phyloP scores from a whole-genome alignment of 164 flowering plant genomes.

The Warburgia ugandensis region DNA sequence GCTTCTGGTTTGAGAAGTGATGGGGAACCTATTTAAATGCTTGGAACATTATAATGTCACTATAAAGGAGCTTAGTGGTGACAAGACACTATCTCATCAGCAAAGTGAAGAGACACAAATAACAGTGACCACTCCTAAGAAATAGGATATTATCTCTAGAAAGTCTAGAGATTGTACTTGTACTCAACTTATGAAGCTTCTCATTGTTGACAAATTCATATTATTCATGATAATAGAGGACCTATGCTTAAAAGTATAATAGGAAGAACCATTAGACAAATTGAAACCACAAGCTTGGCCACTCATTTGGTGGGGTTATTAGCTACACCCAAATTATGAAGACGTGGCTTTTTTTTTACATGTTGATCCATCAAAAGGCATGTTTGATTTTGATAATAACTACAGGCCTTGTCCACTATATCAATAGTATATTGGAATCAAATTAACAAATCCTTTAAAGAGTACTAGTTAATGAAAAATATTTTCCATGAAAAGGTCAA shows the following conservation, averaged over 20 bases:
- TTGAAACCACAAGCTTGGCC: constrained; percentile 84
- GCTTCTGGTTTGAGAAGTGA: constrained; percentile 90
- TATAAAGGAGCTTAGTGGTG: constrained; percentile 94
- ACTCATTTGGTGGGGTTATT: constrained; percentile 89
- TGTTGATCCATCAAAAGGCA: constrained; percentile 57
- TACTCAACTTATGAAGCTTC: constrained; percentile 84
- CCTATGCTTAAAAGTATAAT: constrained; percentile 95
- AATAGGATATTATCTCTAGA: constrained; percentile 97
- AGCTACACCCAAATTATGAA: constrained; percentile 91
- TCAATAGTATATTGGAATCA: constrained; percentile 91
- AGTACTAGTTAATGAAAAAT: constrained; percentile 96
- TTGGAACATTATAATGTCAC: constrained; percentile 57
- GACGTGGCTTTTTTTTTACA: constrained; percentile 87
- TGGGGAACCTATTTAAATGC: constrained; percentile 74
- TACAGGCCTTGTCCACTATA: constrained; percentile 96
- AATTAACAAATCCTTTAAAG: constrained; percentile 88
- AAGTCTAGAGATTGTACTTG: constrained; percentile 95
- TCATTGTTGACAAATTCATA: constrained; percentile 93
- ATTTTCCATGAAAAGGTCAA: constrained; percentile 89
- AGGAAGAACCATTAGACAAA: constrained; percentile 89
- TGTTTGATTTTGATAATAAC: constrained; percentile 88
- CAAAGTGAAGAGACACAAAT: constrained; percentile 97
- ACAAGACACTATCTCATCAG: constrained; percentile 76
- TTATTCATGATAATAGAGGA: constrained; percentile 96
- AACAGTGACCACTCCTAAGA: constrained; percentile 97